Percentiles rank a stretch among this genome's conserved stretches.
phyloP scores from a whole-genome alignment of 495 filamentous ascomycete genomes.

The Neurospora discreta region DNA sequence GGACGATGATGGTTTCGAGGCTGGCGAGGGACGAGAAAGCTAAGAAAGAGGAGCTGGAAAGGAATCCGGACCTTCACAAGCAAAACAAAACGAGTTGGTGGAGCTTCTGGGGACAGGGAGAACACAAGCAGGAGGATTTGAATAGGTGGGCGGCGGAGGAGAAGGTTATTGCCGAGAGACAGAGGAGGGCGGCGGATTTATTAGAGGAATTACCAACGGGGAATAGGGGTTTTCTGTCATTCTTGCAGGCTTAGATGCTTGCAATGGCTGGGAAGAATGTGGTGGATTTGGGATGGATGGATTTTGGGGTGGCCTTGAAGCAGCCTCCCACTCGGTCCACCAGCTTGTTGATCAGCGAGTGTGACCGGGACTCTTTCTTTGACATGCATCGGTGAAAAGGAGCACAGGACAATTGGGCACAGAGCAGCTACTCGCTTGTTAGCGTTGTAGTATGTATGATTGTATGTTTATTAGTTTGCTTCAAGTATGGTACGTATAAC shows the following conservation, averaged over 20 bases:
- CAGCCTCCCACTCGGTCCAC: background rate
- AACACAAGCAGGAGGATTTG: slow-evolving; percentile 10
- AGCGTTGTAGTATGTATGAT: background rate
- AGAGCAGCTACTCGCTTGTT: background rate
- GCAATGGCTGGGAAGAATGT: background rate
- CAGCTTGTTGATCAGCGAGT: background rate
- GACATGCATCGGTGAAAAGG: background rate
- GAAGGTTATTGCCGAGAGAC: slow-evolving; percentile 38
- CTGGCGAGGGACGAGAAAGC: slow-evolving; percentile 44
- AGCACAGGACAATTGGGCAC: background rate
- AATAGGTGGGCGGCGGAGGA: slow-evolving; percentile 42
- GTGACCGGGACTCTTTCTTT: background rate
- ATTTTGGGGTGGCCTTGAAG: background rate
- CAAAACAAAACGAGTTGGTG: slow-evolving; percentile 19
- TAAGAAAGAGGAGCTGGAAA: slow-evolving; percentile 16
- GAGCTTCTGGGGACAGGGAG: slow-evolving; percentile 38
- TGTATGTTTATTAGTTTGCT: background rate
- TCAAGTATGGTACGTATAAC: background rate
- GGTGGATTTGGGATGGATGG: background rate
- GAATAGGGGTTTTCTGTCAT: slow-evolving; percentile 20
- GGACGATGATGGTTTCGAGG: slow-evolving; percentile 55
- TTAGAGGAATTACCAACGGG: slow-evolving; percentile 35
- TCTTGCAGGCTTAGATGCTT: slow-evolving; percentile 26
- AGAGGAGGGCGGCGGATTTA: slow-evolving; percentile 31
- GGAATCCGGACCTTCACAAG: slow-evolving; percentile 1